Evolutionary conservation across 352 stramenopile genomes (phyloP).

Genomic region (Phytophthora pisi): DNA sequence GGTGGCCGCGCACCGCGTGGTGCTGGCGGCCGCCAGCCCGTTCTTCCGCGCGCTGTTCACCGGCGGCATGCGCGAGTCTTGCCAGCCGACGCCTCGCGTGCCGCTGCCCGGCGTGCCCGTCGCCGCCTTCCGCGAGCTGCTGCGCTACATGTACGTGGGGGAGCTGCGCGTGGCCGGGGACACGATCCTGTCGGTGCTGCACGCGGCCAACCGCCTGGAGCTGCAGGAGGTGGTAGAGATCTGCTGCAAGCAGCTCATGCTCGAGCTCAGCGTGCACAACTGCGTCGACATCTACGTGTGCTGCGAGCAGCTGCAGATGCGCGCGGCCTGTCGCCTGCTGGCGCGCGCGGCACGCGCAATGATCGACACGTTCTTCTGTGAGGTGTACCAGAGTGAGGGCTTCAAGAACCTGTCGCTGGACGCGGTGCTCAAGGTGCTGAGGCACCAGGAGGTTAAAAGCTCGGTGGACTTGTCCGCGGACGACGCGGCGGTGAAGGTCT

Average conservation of each 20-base stretch:
- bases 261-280: conserved; percentile 68
- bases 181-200: conserved; percentile 65
- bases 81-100: conserved; percentile 32
- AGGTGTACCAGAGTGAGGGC: conserved; percentile 57
- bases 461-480: conserved; percentile 20
- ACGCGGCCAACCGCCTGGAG: conserved; percentile 75
- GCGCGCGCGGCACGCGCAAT: conserved; percentile 62
- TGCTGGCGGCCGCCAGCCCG: conserved; percentile 64
- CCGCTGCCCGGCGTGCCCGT: conserved; percentile 60
- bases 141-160: conserved; percentile 76
- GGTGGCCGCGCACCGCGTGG: conserved; percentile 63
- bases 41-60: conserved; percentile 84
- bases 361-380: conserved; percentile 67
- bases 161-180: conserved; percentile 59
- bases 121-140: conserved; percentile 50
- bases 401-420: conserved; percentile 63
- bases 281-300: conserved; percentile 80
- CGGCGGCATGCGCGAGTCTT: conserved; percentile 71
- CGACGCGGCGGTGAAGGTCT: conserved; percentile 48
- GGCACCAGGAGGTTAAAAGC: conserved; percentile 13
- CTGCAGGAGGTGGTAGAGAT: conserved; percentile 72
- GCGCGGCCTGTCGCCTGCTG: conserved; percentile 52
- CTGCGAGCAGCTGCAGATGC: conserved; percentile 61
- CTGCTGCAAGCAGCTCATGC: conserved; percentile 76
- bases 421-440: conserved; percentile 49